Evolutionary conservation across 2,329 filamentous ascomycete species (phyloP), one percentile per base, ranked within the genome.

Genomic region (Colletotrichum lentis): DNA sequence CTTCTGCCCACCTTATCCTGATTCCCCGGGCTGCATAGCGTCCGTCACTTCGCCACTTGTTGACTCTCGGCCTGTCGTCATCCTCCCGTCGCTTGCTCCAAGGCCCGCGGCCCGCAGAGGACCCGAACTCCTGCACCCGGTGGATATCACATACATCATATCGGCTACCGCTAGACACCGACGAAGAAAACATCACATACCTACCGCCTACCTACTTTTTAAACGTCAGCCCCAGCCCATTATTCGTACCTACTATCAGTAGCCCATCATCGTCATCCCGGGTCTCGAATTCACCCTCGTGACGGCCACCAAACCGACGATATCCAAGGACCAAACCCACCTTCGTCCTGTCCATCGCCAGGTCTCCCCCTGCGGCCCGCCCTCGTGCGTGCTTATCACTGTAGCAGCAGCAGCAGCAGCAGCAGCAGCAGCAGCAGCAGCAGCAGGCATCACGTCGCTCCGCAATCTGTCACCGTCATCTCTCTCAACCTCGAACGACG

Each of bases 401-500:
- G n/a, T 41, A n/a, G 31, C 24, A 58, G 22, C 5, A 47, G 27
- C 43, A 37, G 8, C 8, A 24, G n/a, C 55, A n/a, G 43, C 24
- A 58, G 22, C 5, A 47, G 27, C 43, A n/a, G n/a, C n/a, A n/a
- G n/a, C n/a, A n/a, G n/a, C n/a, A n/a, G n/a, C n/a, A n/a, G n/a
- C n/a, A n/a, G n/a, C n/a, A n/a, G n/a, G n/a, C n/a, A 37, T 22
- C 22, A 14, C 31, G 18, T 46, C 43, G 35, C 27, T 35, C 43
- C 55, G 24, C 55, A 31, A 46, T 18, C 55, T 24, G 37, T 24
- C 27, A 37, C 35, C 44, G 35, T 64, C 54, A 54, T 43, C 35
- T 37, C 62, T 61, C 54, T 60, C 20, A 68, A 68, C 65, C 49
- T 68, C 62, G 59, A 46, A 68, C 65, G 50, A 65, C 62, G 35